A percentile compares a stretch with the other conserved stretches of the same genome.
Evolutionary conservation across 257 asterid genomes (phyloP).

Genomic region (Gentiana macrophylla): DNA sequence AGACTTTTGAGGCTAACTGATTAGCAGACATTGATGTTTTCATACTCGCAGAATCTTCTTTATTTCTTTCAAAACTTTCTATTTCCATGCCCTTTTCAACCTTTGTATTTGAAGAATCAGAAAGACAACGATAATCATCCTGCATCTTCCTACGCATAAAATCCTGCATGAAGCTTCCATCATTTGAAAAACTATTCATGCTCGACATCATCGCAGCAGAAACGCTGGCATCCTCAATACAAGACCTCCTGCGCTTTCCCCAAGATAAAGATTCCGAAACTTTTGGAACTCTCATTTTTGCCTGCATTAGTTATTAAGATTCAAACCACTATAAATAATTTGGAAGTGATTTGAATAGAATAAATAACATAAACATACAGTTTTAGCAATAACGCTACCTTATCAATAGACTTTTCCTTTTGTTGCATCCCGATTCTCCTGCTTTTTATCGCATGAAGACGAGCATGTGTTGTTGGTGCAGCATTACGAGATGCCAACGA

Average conservation of each 20-base stretch:
- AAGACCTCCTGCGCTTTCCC: slow-evolving; percentile 44
- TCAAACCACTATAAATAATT: not conserved
- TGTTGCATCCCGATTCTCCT: slow-evolving; percentile 48
- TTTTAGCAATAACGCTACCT: slow-evolving; percentile 27
- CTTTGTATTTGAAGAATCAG: slow-evolving; percentile 21
- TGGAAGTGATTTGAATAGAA: not conserved
- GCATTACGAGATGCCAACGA: slow-evolving; percentile 67
- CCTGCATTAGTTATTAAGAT: slow-evolving; percentile 9
- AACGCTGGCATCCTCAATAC: slow-evolving; percentile 52
- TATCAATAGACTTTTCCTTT: slow-evolving; percentile 35
- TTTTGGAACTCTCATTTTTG: slow-evolving; percentile 76
- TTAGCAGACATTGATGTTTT: slow-evolving; percentile 59
- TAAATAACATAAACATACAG: not conserved
- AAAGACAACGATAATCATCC: slow-evolving; percentile 18
- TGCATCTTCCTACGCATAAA: slow-evolving; percentile 25
- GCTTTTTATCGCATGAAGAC: slow-evolving; percentile 64
- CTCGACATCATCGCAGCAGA: slow-evolving; percentile 64
- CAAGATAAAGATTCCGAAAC: slow-evolving; percentile 67
- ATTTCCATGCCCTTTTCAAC: slow-evolving; percentile 19
- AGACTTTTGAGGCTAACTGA: slow-evolving; percentile 88
- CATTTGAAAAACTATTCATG: slow-evolving; percentile 57
- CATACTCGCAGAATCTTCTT: slow-evolving; percentile 26
- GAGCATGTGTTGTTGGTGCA: slow-evolving; percentile 69
- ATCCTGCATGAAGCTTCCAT: slow-evolving; percentile 65
- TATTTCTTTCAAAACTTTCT: slow-evolving; percentile 15